Conservation (phyloP, 208 protist species). For the Crithidia acanthocephali region DNA sequence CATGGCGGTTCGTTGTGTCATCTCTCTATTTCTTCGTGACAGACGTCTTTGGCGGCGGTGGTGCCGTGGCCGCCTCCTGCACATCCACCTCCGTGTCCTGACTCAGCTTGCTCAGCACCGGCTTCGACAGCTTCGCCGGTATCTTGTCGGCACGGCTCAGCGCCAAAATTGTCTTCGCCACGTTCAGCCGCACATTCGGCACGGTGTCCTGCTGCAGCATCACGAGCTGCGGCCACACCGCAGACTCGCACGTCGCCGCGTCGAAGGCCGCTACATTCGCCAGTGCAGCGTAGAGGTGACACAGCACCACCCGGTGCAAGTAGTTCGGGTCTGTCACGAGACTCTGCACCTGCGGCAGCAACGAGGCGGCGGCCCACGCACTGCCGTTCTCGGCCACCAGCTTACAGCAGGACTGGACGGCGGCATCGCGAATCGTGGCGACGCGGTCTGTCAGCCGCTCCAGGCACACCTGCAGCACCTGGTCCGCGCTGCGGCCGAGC, state of each 20-base stretch:
- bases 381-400: conserved; percentile 71
- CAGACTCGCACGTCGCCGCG: conserved; percentile 42
- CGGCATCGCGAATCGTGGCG: conserved; percentile 83
- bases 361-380: conserved; percentile 56
- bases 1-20: too few relatives aligned
- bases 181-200: conserved; percentile 86
- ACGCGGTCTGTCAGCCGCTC: conserved; percentile 84
- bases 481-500: conserved; percentile 64
- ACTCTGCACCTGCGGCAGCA: conserved; percentile 70
- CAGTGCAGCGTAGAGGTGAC: conserved; percentile 75
- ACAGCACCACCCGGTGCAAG: conserved; percentile 77
- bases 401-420: conserved; percentile 82
- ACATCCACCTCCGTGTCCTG: conserved; percentile 77
- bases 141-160: conserved; percentile 57
- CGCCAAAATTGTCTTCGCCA: conserved; percentile 64
- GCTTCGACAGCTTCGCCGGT: conserved; percentile 46
- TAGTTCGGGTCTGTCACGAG: conserved; percentile 74
- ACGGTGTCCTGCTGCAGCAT: conserved; percentile 69
- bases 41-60: conserved; percentile 14
- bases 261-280: conserved; percentile 60
- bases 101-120: conserved; percentile 57
- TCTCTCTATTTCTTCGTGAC: conserved; percentile 21
- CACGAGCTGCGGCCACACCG: conserved; percentile 71
- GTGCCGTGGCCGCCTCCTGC: conserved; percentile 47
- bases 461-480: conserved; percentile 85